Base-by-base conservation (phyloP, 1,284 basidiomycete genomes). In the Ceratorhiza oryzae-sativae region DNA sequence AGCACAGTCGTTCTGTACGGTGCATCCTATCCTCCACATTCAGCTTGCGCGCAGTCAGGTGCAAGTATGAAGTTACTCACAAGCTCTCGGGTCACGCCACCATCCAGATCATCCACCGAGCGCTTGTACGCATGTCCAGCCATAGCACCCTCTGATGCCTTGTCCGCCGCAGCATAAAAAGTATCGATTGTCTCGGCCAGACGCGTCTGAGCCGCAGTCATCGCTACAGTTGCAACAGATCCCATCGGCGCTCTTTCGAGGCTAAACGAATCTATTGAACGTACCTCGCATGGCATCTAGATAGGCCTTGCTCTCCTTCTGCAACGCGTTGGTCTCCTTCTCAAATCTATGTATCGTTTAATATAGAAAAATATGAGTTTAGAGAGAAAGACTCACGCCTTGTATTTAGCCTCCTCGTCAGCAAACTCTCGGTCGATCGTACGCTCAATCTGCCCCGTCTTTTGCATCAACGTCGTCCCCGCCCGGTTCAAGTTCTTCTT, bases 381-480 rank as follows among this genome's bases (percentile, higher is more conserved):
- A 32, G 23, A 20, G 48, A 12, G 10, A 36, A 20, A 25, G 10
- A 86, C 95, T 80, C 83, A 95, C 91, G 86, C 88, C 81, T 90
- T 89, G 84, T 90, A 99, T 79, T 94, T 94, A 60, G 88, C 87
- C 80, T 97, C 94, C 81, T 98, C 95, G 73, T 97, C 92, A 36
- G 90, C 86, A 80, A 98, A 99, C 79, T 98, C 95, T 71, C 92
- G 84, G 81, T 99, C 97, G 32, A 98, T 87, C 0, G 97, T 99
- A 36, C 94, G 86, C 80, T 99, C 97, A 72, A 99, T 93, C 82
- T 98, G 95, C 73, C 96, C 96, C 0, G 96, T 98, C 88, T 97
- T 97, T 85, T 97, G 94, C 81, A 96, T 87, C 78, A 97, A 86
- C 77, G 94, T 94, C 27, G 96, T 98, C 65, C 94, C 94, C 61